A percentile compares a stretch with the other conserved stretches of the same genome.
phyloP scores from a whole-genome alignment of 345 rosid species.

The Eucalyptus regnans region DNA sequence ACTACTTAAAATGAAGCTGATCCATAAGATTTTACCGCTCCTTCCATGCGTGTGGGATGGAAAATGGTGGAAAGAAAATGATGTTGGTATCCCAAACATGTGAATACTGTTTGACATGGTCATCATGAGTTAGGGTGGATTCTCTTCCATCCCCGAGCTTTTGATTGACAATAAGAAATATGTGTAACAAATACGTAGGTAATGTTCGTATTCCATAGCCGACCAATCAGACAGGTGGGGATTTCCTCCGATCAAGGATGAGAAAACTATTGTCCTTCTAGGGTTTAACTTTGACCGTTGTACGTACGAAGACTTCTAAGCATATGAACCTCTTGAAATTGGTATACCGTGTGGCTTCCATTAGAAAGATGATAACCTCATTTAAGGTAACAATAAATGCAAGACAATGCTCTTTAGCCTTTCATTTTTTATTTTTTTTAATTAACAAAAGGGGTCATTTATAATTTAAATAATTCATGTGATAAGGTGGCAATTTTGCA shows the following conservation, averaged over 20 bases:
- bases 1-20: background rate
- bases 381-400: background rate
- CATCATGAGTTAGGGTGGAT: background rate
- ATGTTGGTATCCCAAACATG: background rate
- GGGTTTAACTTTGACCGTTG: background rate
- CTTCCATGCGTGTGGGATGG: background rate
- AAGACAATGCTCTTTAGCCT: background rate
- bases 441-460: background rate
- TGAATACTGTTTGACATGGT: background rate
- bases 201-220: background rate
- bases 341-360: background rate
- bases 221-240: background rate
- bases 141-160: background rate
- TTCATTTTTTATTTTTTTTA: background rate
- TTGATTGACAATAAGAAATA: background rate
- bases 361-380: background rate
- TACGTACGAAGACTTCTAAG: background rate
- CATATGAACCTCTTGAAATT: background rate
- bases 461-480: background rate
- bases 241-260: background rate
- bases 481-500: background rate
- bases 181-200: rapidly evolving
- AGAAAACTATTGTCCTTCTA: background rate
- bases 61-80: background rate
- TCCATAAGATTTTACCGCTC: background rate